Percentiles rank a stretch among this genome's conserved stretches.
phyloP scores from a whole-genome alignment of 108 stramenopile genomes.

The Parietichytrium sp. region DNA sequence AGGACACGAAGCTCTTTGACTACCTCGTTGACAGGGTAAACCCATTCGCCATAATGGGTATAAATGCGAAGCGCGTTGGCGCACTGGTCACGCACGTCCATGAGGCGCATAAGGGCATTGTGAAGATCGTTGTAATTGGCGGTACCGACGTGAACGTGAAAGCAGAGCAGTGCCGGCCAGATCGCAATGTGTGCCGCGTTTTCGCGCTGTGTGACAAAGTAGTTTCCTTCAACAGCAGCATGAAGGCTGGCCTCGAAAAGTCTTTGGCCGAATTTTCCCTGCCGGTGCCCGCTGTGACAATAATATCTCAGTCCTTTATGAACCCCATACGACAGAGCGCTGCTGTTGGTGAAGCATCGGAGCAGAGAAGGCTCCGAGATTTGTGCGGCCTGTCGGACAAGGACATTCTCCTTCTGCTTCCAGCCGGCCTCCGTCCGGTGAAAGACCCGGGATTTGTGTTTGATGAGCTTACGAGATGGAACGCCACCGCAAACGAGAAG shows the following conservation, averaged over 20 bases:
- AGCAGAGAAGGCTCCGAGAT: background rate
- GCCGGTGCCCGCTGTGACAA: background rate
- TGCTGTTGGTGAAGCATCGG: background rate
- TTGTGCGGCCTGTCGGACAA: background rate
- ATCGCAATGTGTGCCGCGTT: background rate
- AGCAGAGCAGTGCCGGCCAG: background rate
- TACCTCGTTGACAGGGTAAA: background rate
- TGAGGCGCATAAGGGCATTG: background rate
- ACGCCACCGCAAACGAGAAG: too few relatives aligned
- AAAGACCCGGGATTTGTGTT: background rate
- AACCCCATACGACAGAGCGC: too few relatives aligned
- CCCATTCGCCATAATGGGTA: background rate
- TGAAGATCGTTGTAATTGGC: background rate
- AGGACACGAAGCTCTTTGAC: background rate
- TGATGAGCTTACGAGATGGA: background rate
- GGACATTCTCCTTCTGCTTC: background rate
- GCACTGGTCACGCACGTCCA: background rate
- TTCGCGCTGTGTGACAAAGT: background rate
- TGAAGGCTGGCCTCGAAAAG: too few relatives aligned
- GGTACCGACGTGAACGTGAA: slow-evolving; percentile 11
- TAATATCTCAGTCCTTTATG: slow-evolving; percentile 26
- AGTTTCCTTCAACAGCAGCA: background rate
- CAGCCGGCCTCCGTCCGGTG: background rate
- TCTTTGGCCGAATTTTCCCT: background rate
- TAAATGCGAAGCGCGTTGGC: slow-evolving; percentile 36